Conservation (phyloP, 768 basidiomycete genomes). For the Crassisporium funariophilum region DNA sequence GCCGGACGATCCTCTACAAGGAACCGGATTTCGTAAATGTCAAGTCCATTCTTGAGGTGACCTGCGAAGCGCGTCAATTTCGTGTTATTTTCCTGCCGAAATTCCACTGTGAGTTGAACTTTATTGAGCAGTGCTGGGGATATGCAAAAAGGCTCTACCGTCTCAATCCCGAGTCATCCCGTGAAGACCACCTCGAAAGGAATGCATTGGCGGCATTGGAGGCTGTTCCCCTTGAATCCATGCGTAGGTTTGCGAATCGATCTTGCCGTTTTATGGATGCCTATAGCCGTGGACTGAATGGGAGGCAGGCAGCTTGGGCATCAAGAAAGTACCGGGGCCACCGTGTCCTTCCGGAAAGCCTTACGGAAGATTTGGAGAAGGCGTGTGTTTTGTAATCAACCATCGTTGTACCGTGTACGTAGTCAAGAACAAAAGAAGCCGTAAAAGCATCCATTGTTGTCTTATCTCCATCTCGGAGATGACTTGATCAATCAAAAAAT, state of each 20-base stretch:
- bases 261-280: slow-evolving; percentile 22
- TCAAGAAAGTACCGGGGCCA: slow-evolving; percentile 22
- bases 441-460: too few relatives aligned
- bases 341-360: slow-evolving; percentile 14
- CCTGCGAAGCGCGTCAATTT: slow-evolving; percentile 22
- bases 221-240: slow-evolving; percentile 4
- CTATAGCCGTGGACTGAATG: slow-evolving; percentile 17
- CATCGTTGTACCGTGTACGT: background rate
- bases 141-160: background rate
- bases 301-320: slow-evolving; percentile 21
- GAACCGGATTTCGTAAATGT: slow-evolving; percentile 40
- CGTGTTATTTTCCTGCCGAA: slow-evolving; percentile 28
- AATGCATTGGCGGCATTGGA: slow-evolving; percentile 10
- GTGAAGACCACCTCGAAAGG: slow-evolving; percentile 6
- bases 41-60: slow-evolving; percentile 31
- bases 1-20: slow-evolving; percentile 34
- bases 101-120: slow-evolving; percentile 34
- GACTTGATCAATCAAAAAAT: too few relatives aligned
- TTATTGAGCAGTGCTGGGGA: slow-evolving; percentile 37
- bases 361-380: slow-evolving; percentile 8
- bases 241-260: slow-evolving; percentile 6
- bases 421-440: background rate
- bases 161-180: slow-evolving; percentile 1
- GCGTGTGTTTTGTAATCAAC: too few relatives aligned
- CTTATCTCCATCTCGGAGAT: too few relatives aligned